Conservation (phyloP, 1,284 basidiomycete species). For the Austroboletus novae-zelandiae region DNA sequence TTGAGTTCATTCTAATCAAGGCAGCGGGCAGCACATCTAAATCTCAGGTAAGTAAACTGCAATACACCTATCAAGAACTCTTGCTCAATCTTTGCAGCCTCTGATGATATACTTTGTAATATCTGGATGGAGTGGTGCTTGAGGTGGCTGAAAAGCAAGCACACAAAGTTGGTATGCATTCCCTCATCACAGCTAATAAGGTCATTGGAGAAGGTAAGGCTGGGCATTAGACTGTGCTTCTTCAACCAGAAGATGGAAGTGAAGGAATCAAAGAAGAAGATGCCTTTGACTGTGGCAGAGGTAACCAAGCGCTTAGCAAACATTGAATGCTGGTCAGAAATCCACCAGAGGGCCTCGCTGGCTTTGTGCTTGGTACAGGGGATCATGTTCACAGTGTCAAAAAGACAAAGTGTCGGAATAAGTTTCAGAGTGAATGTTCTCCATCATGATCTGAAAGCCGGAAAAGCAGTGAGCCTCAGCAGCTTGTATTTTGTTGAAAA, state of each 20-base stretch:
- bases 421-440: slow-evolving; percentile 95
- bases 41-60: background rate
- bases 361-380: slow-evolving; percentile 92
- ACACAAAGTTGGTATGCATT: slow-evolving; percentile 98
- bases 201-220: slow-evolving; percentile 96
- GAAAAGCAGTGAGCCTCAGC: slow-evolving; percentile 98
- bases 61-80: slow-evolving; percentile 65
- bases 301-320: slow-evolving; percentile 94
- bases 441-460: slow-evolving; percentile 99
- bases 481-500: slow-evolving; percentile 91
- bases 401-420: slow-evolving; percentile 98
- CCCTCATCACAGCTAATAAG: slow-evolving; percentile 98
- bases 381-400: slow-evolving; percentile 93
- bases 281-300: slow-evolving; percentile 98
- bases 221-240: slow-evolving; percentile 98
- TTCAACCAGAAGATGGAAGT: slow-evolving; percentile 99
- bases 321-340: slow-evolving; percentile 77
- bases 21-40: slow-evolving; percentile 69
- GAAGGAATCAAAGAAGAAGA: slow-evolving; percentile 96
- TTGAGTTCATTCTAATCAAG: slow-evolving; percentile 83
- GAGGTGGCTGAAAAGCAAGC: slow-evolving; percentile 89
- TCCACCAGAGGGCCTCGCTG: slow-evolving; percentile 94
- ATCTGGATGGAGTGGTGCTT: slow-evolving; percentile 79
- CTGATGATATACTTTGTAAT: slow-evolving; percentile 73
- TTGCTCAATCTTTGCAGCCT: slow-evolving; percentile 85